Base-by-base conservation (phyloP, 2,329 filamentous ascomycete genomes). In the Apiospora marii region DNA sequence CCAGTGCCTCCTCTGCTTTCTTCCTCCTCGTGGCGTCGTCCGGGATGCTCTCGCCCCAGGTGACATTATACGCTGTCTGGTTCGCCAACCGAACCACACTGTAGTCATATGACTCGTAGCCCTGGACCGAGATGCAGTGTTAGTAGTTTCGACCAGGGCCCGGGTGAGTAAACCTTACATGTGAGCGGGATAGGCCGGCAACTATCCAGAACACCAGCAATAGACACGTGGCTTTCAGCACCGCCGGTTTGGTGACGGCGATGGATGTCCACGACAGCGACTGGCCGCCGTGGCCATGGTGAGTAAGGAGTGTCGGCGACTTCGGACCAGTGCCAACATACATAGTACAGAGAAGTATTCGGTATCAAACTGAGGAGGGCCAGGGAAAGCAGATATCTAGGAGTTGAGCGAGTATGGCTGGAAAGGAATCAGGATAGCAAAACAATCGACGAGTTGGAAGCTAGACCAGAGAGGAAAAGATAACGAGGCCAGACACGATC, bases 191-290 rank as follows among this genome's bases (percentile, higher is more conserved):
- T 41, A 64, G 34, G 19, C 58, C 58, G 2, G 58, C 58, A 22
- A 64, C n/a, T 37, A 64, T 64, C 58, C 58, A 64, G 19, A 41
- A 64, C 34, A 64, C 58, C 19, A 64, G 34, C 22, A 64, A 64
- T 64, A 64, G 4, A 64, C 58, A 64, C 8, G 30, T 41, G 13
- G 58, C 19, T 41, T 64, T 64, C 19, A 64, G 34, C 10, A 41
- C 34, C 8, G 58, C 58, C 19, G 58, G 34, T 19, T 64, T 64
- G 5, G 58, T 64, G 13, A 41, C 10, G 19, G 58, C 30, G 3
- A 64, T n/a, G 58, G 58, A 64, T 24, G 30, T n/a, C 58, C 58
- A 64, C 34, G 58, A 22, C 53, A 61, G 58, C 58, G 58, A 64
- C 58, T 64, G 58, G 58, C 34, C 41, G 34, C 19, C 34, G 4